phyloP scores from a whole-genome alignment of 768 basidiomycete species.

The Tylopilus intermedius region DNA sequence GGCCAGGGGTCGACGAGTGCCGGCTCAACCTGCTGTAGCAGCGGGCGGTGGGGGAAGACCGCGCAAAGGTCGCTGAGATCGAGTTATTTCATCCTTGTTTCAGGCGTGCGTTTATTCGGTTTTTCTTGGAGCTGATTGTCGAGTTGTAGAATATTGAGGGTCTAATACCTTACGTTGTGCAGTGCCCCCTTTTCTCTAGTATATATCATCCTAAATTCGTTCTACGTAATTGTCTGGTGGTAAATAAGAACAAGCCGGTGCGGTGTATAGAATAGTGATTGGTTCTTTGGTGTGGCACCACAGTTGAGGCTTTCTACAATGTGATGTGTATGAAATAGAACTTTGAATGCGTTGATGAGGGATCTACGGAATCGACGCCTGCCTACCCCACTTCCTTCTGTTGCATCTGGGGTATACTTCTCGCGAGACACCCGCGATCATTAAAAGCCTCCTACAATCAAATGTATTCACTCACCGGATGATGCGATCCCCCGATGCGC shows the following conservation, averaged over 20 bases:
- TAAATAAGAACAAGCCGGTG: not conserved
- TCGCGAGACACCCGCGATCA: not conserved
- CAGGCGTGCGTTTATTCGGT: not conserved
- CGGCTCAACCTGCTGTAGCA: not conserved
- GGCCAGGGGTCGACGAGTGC: not conserved
- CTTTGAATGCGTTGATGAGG: not conserved
- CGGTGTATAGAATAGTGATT: not conserved
- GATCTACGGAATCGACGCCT: not conserved
- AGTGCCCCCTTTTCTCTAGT: not conserved
- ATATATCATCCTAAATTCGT: conserved; percentile 1
- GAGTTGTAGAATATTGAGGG: not conserved
- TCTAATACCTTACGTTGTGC: not conserved
- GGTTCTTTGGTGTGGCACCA: not conserved
- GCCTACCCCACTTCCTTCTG: not conserved
- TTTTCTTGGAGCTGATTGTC: not conserved
- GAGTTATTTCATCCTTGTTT: not conserved
- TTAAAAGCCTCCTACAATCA: not conserved
- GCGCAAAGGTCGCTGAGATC: conserved; percentile 8
- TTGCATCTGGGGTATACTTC: not conserved
- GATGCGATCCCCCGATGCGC: not conserved
- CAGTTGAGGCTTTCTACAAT: not conserved
- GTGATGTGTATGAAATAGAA: not conserved
- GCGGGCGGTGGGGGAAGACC: conserved; percentile 6
- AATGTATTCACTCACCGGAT: not conserved
- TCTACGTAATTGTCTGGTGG: not conserved